A percentile compares a stretch with the other conserved stretches of the same genome.
phyloP scores from a whole-genome alignment of 805 yeast species.

The Cyberlindnera lachancei region DNA sequence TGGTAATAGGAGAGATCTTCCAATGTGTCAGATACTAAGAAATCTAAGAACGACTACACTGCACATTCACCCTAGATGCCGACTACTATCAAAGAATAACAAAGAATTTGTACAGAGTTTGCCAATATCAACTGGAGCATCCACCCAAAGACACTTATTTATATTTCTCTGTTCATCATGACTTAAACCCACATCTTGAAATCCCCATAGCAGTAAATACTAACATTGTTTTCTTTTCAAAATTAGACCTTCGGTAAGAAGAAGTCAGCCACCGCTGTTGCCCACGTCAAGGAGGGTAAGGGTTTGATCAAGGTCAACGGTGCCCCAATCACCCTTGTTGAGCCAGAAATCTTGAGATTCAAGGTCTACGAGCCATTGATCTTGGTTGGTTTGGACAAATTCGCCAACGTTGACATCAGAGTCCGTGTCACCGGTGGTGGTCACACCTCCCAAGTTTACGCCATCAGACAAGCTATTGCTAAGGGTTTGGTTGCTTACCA shows the following conservation, averaged over 20 bases:
- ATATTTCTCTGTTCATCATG: neutral
- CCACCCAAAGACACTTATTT: neutral
- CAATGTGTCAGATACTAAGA: too few relatives aligned
- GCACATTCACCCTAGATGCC: too few relatives aligned
- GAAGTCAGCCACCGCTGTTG: constrained; percentile 99
- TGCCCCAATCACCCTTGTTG: constrained; percentile 96
- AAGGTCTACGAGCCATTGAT: constrained; percentile 99
- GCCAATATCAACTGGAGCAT: neutral
- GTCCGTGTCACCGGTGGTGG: constrained; percentile 99
- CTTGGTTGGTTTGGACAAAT: constrained; percentile 97
- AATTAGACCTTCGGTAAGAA: constrained; percentile 97
- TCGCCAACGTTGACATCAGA: constrained; percentile 97
- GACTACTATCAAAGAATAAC: too few relatives aligned
- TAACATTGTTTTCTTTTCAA: constrained; percentile 15
- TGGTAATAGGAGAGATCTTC: too few relatives aligned
- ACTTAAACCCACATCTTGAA: neutral
- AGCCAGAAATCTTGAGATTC: constrained; percentile 99
- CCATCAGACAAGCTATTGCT: constrained; percentile 99
- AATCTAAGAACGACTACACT: too few relatives aligned
- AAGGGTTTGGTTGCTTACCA: constrained; percentile 99
- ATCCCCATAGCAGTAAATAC: constrained; percentile 13
- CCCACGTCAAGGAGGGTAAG: constrained; percentile 98
- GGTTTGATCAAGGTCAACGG: constrained; percentile 99
- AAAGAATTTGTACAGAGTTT: too few relatives aligned
- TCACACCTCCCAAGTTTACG: constrained; percentile 99